Base-by-base conservation (phyloP, 1,139 yeast species). In the Suhomyces wounanorum region DNA sequence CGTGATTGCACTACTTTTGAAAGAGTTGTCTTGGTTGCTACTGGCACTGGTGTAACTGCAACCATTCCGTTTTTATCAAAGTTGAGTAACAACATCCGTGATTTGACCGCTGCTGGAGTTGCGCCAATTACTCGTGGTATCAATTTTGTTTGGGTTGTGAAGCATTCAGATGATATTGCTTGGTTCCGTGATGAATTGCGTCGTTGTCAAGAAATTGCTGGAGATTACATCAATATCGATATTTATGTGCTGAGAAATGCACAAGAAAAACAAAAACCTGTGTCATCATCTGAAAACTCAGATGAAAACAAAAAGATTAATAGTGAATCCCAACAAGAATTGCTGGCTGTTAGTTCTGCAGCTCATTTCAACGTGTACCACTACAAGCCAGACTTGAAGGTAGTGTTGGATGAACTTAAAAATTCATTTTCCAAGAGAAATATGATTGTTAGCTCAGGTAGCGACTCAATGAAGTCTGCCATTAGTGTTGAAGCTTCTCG, bases 31-130 rank as follows among this genome's bases (percentile, higher is more conserved):
- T 61, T 82, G 21, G 40, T 79, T 10, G 66, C 81, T 39, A 66
- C 81, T 16, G 83, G 89, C 0, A 75, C 83, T 48, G 89, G 88
- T 40, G 74, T 82, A 8, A 73, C 86, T 1, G 84, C 83, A 0
- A 71, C 79, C 1, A 55, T 82, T 17, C 83, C 87, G 3, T 79
- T 77, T 54, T 68, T 82, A 49, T 66, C 62, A 45, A 64, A 56
- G 48, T 56, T 66, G 36, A 55, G 64, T 10, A 58, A 40, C 52
- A 56, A 36, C 55, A 61, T 49, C 45, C 52, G 57, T 30, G 41
- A 52, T 16, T 59, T 49, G 25, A 47, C 57, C 13, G 47, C 47
- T 1, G 18, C 40, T 2, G 59, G 59, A n/a, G 55, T 43, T 52
- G n/a, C 40, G 25, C 39, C 46, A 11, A n/a, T 64, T 14, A 61